These are phyloP conservation scores for Venustampulla echinocandica DNA, from an alignment of 495 filamentous ascomycete species.

Conservation along the genomic window DNA sequence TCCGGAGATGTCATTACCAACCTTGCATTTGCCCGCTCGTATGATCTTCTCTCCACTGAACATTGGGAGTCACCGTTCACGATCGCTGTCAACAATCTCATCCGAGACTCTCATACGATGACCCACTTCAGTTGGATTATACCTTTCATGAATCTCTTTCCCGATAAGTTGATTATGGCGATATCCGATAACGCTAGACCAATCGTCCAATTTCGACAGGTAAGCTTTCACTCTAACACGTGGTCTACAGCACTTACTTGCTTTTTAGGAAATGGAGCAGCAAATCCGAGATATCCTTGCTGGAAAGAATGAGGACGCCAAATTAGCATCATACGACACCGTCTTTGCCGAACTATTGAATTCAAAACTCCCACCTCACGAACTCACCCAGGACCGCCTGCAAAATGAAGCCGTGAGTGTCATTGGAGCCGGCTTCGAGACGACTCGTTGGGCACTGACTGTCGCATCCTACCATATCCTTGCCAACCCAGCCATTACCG, in stretches of 20 bases:
- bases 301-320: not conserved
- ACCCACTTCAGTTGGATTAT: not conserved
- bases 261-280: constrained; percentile 1
- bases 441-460: constrained; percentile 7
- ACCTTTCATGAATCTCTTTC: not conserved
- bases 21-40: not conserved
- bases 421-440: constrained; percentile 13
- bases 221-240: not conserved
- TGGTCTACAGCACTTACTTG: not conserved
- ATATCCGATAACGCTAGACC: not conserved
- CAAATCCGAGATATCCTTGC: not conserved
- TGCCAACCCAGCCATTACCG: constrained; percentile 19
- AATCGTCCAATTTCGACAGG: not conserved
- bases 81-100: not conserved
- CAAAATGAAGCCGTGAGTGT: constrained; percentile 25
- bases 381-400: constrained; percentile 25
- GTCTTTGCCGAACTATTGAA: constrained; percentile 13
- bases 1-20: not conserved
- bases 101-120: not conserved
- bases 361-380: constrained; percentile 16
- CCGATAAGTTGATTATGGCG: not conserved
- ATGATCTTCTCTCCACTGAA: not conserved
- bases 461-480: constrained; percentile 26
- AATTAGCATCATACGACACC: constrained; percentile 4
- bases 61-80: not conserved